phyloP scores from a whole-genome alignment of 2,329 filamentous ascomycete species.

The Fusarium paranaense region DNA sequence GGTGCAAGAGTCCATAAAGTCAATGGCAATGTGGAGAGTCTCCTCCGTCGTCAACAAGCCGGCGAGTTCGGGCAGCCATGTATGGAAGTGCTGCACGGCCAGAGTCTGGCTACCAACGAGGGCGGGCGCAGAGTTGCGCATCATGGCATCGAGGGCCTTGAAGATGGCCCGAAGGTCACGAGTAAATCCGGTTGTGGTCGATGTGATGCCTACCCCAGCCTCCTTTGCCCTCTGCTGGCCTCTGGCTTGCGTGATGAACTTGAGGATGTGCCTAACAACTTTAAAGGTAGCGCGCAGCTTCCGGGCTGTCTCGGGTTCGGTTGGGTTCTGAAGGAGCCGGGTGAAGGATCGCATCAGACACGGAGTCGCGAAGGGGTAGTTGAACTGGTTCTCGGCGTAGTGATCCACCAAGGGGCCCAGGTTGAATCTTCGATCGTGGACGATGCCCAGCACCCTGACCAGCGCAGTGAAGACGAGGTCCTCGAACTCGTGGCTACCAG shows the following conservation, averaged over 20 bases:
- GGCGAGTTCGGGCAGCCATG: constrained; percentile 92
- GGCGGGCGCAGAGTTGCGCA: constrained; percentile 86
- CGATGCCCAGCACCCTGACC: constrained; percentile 90
- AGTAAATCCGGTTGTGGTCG: constrained; percentile 78
- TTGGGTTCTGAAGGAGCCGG: constrained; percentile 82
- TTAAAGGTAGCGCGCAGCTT: constrained; percentile 93
- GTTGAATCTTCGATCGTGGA: constrained; percentile 94
- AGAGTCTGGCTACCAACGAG: constrained; percentile 95
- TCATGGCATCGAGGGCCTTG: constrained; percentile 87
- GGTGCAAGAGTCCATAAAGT: constrained; percentile 92
- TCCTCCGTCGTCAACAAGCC: constrained; percentile 83
- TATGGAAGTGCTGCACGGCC: constrained; percentile 95
- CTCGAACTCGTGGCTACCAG: constrained; percentile 92
- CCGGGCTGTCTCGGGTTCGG: constrained; percentile 84
- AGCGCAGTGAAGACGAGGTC: constrained; percentile 92
- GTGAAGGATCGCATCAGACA: constrained; percentile 90
- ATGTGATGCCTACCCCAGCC: constrained; percentile 85
- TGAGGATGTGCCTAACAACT: constrained; percentile 90
- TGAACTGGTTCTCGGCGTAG: constrained; percentile 89
- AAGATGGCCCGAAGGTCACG: constrained; percentile 89
- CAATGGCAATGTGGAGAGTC: constrained; percentile 89
- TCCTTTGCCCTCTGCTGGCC: constrained; percentile 91
- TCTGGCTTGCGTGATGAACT: constrained; percentile 92
- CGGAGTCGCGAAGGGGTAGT: constrained; percentile 91
- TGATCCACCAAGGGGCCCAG: constrained; percentile 90